A percentile compares a stretch with the other conserved stretches of the same genome.
These are phyloP conservation scores for Vicia faba DNA, from an alignment of 306 rosid species.

Conservation along the genomic window DNA sequence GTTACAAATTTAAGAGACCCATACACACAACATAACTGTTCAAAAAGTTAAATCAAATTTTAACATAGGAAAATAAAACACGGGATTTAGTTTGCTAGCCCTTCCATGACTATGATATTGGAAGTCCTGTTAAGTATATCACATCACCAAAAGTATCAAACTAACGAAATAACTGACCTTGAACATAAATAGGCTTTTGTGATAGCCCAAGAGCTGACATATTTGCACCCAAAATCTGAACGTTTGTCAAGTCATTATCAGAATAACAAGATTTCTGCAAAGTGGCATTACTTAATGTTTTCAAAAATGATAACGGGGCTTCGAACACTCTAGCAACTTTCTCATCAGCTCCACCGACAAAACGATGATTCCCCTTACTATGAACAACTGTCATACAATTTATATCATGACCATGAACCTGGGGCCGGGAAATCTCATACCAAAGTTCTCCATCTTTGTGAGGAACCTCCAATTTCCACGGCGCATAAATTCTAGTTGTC, in stretches of 20 bases:
- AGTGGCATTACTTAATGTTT: slow-evolving; percentile 79
- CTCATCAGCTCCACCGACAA: slow-evolving; percentile 95
- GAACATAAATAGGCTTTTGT: slow-evolving; percentile 88
- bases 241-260: slow-evolving; percentile 61
- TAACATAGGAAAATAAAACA: slow-evolving; percentile 16
- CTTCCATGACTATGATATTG: not conserved
- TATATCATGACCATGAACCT: slow-evolving; percentile 95
- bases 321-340: slow-evolving; percentile 98
- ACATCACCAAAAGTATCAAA: slow-evolving; percentile 2
- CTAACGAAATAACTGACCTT: slow-evolving; percentile 52
- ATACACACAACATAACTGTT: slow-evolving; percentile 6
- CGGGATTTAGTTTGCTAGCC: not conserved
- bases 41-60: slow-evolving; percentile 10
- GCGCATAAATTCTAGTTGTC: slow-evolving; percentile 85
- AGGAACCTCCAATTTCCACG: slow-evolving; percentile 71
- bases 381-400: slow-evolving; percentile 73
- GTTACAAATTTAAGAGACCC: slow-evolving; percentile 1
- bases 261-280: slow-evolving; percentile 46
- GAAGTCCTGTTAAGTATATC: not conserved
- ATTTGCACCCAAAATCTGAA: slow-evolving; percentile 97
- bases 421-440: slow-evolving; percentile 96
- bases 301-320: slow-evolving; percentile 87
- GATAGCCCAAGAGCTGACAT: slow-evolving; percentile 99
- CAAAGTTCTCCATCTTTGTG: slow-evolving; percentile 53
- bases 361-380: slow-evolving; percentile 88